These are phyloP conservation scores for Aspergillus ochraceus DNA, from an alignment of 2,329 filamentous ascomycete genomes.

Conservation along the genomic window DNA sequence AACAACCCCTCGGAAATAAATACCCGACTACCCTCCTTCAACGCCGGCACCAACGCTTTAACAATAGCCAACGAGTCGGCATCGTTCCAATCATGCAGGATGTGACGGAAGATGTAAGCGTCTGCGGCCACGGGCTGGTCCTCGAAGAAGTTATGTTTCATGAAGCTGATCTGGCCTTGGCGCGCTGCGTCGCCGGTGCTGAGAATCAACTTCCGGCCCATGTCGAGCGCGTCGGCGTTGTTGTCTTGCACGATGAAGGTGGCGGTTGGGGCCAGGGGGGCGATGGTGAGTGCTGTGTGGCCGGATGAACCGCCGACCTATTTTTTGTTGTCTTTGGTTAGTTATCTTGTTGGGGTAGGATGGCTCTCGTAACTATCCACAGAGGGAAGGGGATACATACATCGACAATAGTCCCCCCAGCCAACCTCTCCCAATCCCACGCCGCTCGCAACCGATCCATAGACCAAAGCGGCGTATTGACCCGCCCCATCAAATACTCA, in stretches of 20 bases:
- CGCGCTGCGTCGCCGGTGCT: neutral
- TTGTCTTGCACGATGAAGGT: constrained; percentile 54
- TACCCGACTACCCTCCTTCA: constrained; percentile 5
- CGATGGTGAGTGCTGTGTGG: constrained; percentile 56
- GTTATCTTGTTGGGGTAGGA: too few species aligned
- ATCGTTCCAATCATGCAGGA: constrained; percentile 15
- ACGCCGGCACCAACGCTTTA: constrained; percentile 2
- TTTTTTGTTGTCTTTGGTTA: neutral
- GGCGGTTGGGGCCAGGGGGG: constrained; percentile 47
- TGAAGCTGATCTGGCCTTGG: neutral
- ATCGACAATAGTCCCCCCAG: constrained; percentile 56
- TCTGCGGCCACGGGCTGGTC: constrained; percentile 25
- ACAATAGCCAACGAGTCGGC: constrained; percentile 8
- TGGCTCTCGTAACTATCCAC: too few species aligned
- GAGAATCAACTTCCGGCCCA: neutral
- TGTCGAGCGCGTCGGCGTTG: constrained; percentile 36
- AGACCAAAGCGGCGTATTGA: constrained; percentile 47
- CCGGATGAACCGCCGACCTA: constrained; percentile 58
- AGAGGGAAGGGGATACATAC: neutral
- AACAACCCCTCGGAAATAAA: neutral
- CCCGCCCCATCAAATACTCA: neutral
- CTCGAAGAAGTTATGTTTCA: constrained; percentile 34
- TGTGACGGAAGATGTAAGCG: constrained; percentile 12
- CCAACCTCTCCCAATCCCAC: constrained; percentile 54
- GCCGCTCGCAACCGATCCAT: constrained; percentile 45